Conservation (phyloP, 1,139 yeast species). For the Lipomyces yarrowii region DNA sequence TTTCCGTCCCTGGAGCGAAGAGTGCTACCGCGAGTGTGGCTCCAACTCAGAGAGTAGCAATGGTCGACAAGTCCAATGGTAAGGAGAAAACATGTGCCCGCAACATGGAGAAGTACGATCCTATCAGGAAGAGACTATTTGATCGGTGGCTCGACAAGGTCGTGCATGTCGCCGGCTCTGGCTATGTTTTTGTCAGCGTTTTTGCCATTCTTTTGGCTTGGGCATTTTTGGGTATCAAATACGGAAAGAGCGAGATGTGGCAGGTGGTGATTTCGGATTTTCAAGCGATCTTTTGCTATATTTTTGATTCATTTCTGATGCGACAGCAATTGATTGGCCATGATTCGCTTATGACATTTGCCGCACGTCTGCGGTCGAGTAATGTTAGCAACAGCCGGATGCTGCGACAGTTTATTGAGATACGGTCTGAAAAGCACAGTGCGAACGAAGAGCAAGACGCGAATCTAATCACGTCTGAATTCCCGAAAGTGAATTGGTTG, state of each 20-base stretch:
- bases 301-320: conserved; percentile 48
- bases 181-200: background rate
- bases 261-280: conserved; percentile 50
- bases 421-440: background rate
- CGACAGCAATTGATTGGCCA: conserved; percentile 45
- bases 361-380: conserved; percentile 41
- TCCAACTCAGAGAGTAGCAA: background rate
- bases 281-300: conserved; percentile 46
- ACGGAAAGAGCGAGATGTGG: conserved; percentile 44
- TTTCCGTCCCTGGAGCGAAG: background rate
- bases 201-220: conserved; percentile 40
- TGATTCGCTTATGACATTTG: conserved; percentile 33
- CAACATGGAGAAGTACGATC: background rate
- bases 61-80: background rate
- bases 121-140: background rate
- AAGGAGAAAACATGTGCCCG: background rate
- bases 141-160: background rate
- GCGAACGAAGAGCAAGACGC: conserved; percentile 28
- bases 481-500: conserved; percentile 1
- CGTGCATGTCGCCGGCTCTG: background rate
- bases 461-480: conserved; percentile 25
- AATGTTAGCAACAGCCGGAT: background rate
- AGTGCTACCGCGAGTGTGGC: background rate
- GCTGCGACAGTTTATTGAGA: background rate
- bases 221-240: conserved; percentile 43